A percentile compares a stretch with the other conserved stretches of the same genome.
These are phyloP conservation scores for Niebla homalea DNA, from an alignment of 495 filamentous ascomycete genomes.

Conservation along the genomic window DNA sequence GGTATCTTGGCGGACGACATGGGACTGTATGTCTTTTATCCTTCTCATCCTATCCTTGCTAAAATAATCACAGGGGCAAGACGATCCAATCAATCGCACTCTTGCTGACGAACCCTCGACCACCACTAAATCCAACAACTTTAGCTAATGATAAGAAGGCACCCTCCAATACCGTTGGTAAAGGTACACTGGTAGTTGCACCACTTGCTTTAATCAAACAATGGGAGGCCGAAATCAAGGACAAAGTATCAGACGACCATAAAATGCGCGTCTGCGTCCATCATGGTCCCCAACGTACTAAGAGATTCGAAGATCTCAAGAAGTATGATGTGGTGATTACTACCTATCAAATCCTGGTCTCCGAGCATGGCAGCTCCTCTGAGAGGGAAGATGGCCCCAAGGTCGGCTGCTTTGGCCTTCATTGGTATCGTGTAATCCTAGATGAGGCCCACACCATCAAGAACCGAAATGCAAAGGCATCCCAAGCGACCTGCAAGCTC, in stretches of 20 bases:
- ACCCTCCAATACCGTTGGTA: conserved; percentile 48
- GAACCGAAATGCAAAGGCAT: conserved; percentile 89
- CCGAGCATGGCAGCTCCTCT: conserved; percentile 62
- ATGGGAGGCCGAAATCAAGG: conserved; percentile 86
- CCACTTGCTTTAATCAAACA: conserved; percentile 91
- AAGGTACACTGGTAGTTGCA: conserved; percentile 82
- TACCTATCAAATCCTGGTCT: conserved; percentile 87
- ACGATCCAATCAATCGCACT: conserved; percentile 73
- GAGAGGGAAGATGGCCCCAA: conserved; percentile 41
- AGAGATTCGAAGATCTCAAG: conserved; percentile 56
- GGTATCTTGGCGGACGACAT: conserved; percentile 76
- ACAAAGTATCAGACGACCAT: conserved; percentile 56
- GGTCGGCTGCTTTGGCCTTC: conserved; percentile 73
- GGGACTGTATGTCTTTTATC: conserved; percentile 9
- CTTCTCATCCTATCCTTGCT: not conserved
- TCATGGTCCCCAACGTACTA: conserved; percentile 75
- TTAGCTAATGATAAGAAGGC: conserved; percentile 37
- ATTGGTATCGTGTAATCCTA: conserved; percentile 91
- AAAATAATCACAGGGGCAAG: conserved; percentile 38
- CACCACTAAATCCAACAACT: conserved; percentile 18
- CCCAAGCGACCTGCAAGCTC: conserved; percentile 73
- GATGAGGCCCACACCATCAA: conserved; percentile 98
- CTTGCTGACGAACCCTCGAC: conserved; percentile 69
- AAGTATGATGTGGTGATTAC: conserved; percentile 94
- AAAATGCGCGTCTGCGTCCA: conserved; percentile 71